These are phyloP conservation scores for Persicaria tinctoria DNA, from an alignment of 148 eudicot species.

Conservation along the genomic window DNA sequence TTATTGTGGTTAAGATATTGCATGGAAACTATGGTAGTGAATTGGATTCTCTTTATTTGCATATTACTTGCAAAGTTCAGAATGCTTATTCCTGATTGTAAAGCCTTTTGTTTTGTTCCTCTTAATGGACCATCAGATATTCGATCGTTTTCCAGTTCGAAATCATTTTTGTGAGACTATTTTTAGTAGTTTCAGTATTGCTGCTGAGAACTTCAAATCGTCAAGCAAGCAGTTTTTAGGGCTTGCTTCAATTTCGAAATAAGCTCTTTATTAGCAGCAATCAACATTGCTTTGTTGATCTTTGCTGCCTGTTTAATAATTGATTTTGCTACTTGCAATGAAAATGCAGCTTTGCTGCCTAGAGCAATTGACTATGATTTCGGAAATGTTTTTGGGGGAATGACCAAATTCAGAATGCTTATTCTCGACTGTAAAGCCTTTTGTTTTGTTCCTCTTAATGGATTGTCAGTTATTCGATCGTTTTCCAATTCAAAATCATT, in stretches of 20 bases:
- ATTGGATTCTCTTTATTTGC: neutral
- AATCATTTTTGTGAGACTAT: too few species aligned
- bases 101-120: too few species aligned
- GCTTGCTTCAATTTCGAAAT: neutral
- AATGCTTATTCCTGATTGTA: too few species aligned
- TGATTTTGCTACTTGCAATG: neutral
- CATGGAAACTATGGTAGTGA: neutral
- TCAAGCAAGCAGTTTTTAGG: neutral
- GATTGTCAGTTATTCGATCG: too few species aligned
- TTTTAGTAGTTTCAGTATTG: too few species aligned
- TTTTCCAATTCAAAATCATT: too few species aligned
- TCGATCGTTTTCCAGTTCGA: too few species aligned
- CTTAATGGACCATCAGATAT: too few species aligned
- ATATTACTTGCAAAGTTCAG: neutral
- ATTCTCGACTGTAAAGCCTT: too few species aligned
- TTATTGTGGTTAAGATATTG: neutral
- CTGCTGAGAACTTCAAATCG: too few species aligned
- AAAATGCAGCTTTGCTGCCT: neutral
- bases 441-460: too few species aligned
- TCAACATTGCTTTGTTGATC: neutral
- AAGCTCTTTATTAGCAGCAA: neutral
- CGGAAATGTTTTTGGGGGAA: neutral
- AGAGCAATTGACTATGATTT: neutral
- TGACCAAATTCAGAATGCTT: too few species aligned
- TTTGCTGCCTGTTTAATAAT: neutral